Conservation (phyloP, 2,329 filamentous ascomycete species). For the Pseudogymnoascus sp. region DNA sequence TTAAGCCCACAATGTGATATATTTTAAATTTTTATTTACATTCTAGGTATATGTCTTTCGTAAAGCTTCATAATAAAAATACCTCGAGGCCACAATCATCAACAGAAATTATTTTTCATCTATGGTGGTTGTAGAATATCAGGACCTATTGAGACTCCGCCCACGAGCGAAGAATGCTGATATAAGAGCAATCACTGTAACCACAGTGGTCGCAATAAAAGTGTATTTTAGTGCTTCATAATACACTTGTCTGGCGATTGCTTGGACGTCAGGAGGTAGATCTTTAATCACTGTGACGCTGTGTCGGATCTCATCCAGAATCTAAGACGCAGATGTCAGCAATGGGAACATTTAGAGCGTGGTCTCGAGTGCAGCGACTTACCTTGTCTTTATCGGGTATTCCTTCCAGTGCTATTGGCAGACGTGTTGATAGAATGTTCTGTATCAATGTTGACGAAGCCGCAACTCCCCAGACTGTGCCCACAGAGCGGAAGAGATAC, state of each 20-base stretch:
- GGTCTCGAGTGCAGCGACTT: slow-evolving; percentile 25
- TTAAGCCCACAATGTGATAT: no score
- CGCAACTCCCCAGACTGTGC: slow-evolving; percentile 57
- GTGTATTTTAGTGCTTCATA: slow-evolving; percentile 50
- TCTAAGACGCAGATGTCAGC: slow-evolving; percentile 32
- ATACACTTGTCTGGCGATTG: slow-evolving; percentile 49
- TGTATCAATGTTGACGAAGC: slow-evolving; percentile 55
- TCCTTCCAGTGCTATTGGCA: slow-evolving; percentile 45
- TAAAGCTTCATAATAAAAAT: background rate
- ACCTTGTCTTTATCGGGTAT: slow-evolving; percentile 52
- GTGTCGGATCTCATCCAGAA: slow-evolving; percentile 54
- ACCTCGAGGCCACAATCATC: background rate
- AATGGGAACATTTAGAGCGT: slow-evolving; percentile 5
- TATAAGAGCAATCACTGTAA: slow-evolving; percentile 42
- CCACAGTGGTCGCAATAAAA: slow-evolving; percentile 45
- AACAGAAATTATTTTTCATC: background rate
- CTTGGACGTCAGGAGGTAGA: slow-evolving; percentile 48
- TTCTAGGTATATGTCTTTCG: background rate
- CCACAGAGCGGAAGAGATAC: slow-evolving; percentile 55
- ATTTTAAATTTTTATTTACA: background rate
- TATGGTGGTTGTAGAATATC: background rate
- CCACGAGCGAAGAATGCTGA: slow-evolving; percentile 37
- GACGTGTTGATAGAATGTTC: slow-evolving; percentile 45
- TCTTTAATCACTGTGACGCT: slow-evolving; percentile 48
- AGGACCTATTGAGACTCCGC: slow-evolving; percentile 14